Evolutionary conservation across 768 basidiomycete genomes (phyloP), one percentile per base, ranked within the genome.

Genomic region (Trichaptum fuscoviolaceum): DNA sequence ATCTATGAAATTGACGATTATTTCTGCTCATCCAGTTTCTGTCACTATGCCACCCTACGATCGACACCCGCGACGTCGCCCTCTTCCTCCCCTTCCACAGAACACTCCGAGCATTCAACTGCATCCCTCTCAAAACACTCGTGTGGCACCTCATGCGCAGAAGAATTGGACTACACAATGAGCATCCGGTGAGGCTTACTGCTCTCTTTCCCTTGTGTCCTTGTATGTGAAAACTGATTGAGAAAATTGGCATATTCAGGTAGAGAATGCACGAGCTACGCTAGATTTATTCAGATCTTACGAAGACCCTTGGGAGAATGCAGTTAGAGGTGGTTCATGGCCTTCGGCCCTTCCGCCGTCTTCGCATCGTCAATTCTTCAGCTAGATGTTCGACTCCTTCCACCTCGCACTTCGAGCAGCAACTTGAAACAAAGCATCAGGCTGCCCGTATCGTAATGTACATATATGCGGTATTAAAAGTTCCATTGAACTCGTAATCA

Each of bases 51-150:
- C 85, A 86, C 71, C 81, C 83, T 9, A 78, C 84, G 9, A 73
- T 84, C 57, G 70, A 82, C 67, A 86, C 84, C 1, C 80, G 85
- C n/a, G 85, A 87, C 67, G 76, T 83, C 15, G 85, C 84, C 3
- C 73, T 84, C 25, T 87, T 82, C 73, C 75, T 80, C 57, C 84
- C 85, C 10, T 76, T 86, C 60, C 79, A 82, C 18, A 80, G 79
- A 67, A 79, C 75, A 52, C 75, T 84, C 4, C 73, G 77, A 64
- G 78, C 72, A 65, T 74, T 75, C 63, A 70, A 72, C n/a, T 71
- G 78, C 17, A 69, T 84, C 24, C 76, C 78, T 18, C 75, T 86
- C 52, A 66, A 72, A 35, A 76, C 74, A 5, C 80, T 86, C 30
- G 79, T 84, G 58, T 73, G 79, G 34, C 69, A 75, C 23, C 80